Evolutionary conservation across 495 filamentous ascomycete species (phyloP).

Genomic region (Neurospora sp.): DNA sequence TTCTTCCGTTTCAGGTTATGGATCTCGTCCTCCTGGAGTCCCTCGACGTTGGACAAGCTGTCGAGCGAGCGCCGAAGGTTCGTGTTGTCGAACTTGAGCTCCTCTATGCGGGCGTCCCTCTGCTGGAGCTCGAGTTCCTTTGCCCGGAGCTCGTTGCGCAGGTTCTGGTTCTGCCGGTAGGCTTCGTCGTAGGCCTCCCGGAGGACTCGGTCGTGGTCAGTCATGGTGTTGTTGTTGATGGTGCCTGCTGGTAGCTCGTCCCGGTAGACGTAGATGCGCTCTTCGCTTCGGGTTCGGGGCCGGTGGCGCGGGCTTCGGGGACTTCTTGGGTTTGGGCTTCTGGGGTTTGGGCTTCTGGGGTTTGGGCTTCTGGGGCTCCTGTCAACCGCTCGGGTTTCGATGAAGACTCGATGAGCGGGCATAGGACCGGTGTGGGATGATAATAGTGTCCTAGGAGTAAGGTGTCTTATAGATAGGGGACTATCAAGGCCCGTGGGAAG

Average conservation of each 20-base stretch:
- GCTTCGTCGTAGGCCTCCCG: constrained; percentile 8
- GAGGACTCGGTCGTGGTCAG: constrained; percentile 10
- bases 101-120: constrained; percentile 3
- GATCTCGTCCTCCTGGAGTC: constrained; percentile 9
- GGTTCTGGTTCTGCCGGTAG: constrained; percentile 14
- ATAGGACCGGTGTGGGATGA: background rate
- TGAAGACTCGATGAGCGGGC: constrained; percentile 14
- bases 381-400: constrained; percentile 7
- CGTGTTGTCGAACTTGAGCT: constrained; percentile 15
- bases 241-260: constrained; percentile 6
- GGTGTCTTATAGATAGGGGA: background rate
- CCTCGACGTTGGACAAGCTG: constrained; percentile 12
- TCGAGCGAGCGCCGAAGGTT: constrained; percentile 17
- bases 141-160: constrained; percentile 7
- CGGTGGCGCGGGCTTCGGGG: constrained; percentile 6
- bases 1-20: constrained; percentile 10
- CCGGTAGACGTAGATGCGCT: constrained; percentile 9
- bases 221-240: constrained; percentile 5
- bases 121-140: constrained; percentile 5
- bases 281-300: constrained; percentile 11
- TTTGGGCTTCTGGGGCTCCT: constrained; percentile 1
- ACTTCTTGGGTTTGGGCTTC: constrained; percentile 3
- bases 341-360: constrained; percentile 2
- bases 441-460: background rate
- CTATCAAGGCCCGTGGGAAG: background rate